Evolutionary conservation across 2,329 filamentous ascomycete species (phyloP).

Genomic region (Fusarium sarcochroum): DNA sequence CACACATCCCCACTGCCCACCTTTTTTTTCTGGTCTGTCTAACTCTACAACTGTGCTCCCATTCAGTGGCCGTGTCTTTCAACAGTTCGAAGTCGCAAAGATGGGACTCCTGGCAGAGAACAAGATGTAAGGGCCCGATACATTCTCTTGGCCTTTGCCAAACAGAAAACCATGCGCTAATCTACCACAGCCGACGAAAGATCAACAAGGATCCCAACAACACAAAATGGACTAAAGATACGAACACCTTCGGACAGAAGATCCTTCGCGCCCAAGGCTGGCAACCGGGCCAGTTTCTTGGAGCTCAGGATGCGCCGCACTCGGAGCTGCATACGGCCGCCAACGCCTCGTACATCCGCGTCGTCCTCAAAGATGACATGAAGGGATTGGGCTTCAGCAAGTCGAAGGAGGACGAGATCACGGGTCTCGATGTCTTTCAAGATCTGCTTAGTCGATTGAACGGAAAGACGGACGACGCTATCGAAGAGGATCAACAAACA

Average conservation of each 20-base stretch:
- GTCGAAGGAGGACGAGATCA: slow-evolving; percentile 81
- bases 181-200: slow-evolving; percentile 65
- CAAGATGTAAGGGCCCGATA: slow-evolving; percentile 49
- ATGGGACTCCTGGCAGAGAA: slow-evolving; percentile 57
- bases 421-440: slow-evolving; percentile 88
- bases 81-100: slow-evolving; percentile 32
- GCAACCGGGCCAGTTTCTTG: slow-evolving; percentile 87
- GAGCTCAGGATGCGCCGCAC: slow-evolving; percentile 81
- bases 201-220: slow-evolving; percentile 96
- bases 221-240: slow-evolving; percentile 89
- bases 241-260: slow-evolving; percentile 86
- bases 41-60: slow-evolving; percentile 30
- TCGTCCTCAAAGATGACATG: slow-evolving; percentile 90
- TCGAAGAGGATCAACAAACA: slow-evolving; percentile 78
- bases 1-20: slow-evolving; percentile 47
- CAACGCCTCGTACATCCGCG: slow-evolving; percentile 87
- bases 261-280: slow-evolving; percentile 92
- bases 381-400: slow-evolving; percentile 88
- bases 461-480: slow-evolving; percentile 81
- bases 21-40: slow-evolving; percentile 49
- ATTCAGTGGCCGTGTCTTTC: slow-evolving; percentile 15
- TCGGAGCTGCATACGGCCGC: slow-evolving; percentile 82
- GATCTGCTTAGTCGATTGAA: slow-evolving; percentile 90
- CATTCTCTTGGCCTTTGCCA: background rate
- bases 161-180: slow-evolving; percentile 26